Percentiles rank a stretch among this genome's conserved stretches.
These are phyloP conservation scores for Phytophthora macrochlamydospora DNA, from an alignment of 352 stramenopile species.

Conservation along the genomic window DNA sequence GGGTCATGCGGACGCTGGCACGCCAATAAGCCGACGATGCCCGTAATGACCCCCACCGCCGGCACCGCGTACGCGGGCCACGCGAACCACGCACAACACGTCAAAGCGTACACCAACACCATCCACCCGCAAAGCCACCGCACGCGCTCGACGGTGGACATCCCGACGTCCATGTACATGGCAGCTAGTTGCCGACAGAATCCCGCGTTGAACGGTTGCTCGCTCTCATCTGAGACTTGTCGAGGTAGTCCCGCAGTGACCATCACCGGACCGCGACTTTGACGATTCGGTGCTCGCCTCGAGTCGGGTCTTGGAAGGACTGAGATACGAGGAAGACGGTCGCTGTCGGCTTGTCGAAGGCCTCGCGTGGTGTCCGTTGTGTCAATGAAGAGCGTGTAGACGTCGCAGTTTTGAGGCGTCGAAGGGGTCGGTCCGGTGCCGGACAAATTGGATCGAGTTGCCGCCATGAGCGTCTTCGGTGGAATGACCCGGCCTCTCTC, in stretches of 20 bases:
- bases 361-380: slow-evolving; percentile 1
- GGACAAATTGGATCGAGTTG: not conserved
- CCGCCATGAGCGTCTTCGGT: not conserved
- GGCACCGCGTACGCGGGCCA: slow-evolving; percentile 40
- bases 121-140: slow-evolving; percentile 46
- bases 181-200: slow-evolving; percentile 28
- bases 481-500: no score
- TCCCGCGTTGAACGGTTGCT: slow-evolving; percentile 18
- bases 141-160: slow-evolving; percentile 40
- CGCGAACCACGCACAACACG: slow-evolving; percentile 35
- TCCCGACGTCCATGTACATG: slow-evolving; percentile 41
- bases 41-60: slow-evolving; percentile 28
- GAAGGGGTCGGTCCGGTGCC: not conserved
- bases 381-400: slow-evolving; percentile 18
- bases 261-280: no score
- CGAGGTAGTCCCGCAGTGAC: not conserved
- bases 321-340: slow-evolving; percentile 13
- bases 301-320: slow-evolving; percentile 8
- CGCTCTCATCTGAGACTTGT: slow-evolving; percentile 15
- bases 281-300: slow-evolving; percentile 1
- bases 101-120: slow-evolving; percentile 39
- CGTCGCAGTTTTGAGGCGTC: slow-evolving; percentile 4
- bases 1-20: slow-evolving; percentile 36
- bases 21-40: slow-evolving; percentile 31
- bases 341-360: slow-evolving; percentile 3